Conservation (phyloP, 192 early-diverging fungal genomes). For the Coemansia sp. region DNA sequence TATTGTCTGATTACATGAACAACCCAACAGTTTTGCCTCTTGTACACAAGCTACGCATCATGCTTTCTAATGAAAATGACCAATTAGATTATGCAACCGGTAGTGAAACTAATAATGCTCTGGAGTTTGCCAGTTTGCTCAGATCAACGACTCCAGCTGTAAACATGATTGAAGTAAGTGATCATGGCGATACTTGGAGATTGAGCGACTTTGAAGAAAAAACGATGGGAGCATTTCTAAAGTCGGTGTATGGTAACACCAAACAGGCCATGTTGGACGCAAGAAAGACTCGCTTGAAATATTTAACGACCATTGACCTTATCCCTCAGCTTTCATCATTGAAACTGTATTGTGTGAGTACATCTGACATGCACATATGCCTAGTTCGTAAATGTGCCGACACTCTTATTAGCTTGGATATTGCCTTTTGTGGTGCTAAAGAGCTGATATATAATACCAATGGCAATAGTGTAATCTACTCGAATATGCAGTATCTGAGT, state of each 20-base stretch:
- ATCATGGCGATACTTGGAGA: background rate
- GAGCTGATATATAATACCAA: background rate
- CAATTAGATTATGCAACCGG: background rate
- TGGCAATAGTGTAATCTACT: background rate
- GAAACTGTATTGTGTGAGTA: no score
- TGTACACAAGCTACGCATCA: background rate
- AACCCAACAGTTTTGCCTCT: background rate
- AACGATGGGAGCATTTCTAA: no score
- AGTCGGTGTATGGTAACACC: background rate
- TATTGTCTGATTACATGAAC: background rate
- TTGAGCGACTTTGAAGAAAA: background rate
- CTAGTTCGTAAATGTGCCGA: background rate
- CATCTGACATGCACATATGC: background rate
- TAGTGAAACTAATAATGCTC: background rate
- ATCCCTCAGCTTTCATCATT: no score
- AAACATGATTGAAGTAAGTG: background rate
- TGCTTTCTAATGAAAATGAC: background rate
- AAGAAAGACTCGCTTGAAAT: background rate
- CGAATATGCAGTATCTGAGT: constrained; percentile 6
- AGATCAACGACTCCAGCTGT: background rate
- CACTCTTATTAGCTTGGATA: background rate
- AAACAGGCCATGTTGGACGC: background rate
- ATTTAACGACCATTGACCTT: no score
- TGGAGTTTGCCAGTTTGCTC: background rate
- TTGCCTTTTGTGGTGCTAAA: background rate